Conservation (phyloP, 225 moss, liverwort and hornwort species). For the Takakia lepidozioides region DNA sequence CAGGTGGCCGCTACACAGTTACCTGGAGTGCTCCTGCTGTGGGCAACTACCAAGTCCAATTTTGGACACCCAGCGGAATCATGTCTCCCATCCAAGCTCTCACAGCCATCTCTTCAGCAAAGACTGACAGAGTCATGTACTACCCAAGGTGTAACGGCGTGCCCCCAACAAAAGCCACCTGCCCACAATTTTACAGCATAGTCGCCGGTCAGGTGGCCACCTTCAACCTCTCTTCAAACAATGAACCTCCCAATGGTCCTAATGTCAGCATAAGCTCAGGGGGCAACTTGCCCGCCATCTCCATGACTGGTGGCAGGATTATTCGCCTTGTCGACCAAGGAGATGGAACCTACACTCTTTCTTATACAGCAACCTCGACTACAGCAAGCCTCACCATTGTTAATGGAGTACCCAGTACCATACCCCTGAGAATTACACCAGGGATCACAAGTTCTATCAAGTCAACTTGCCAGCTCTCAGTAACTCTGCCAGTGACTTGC, state of each 20-base stretch:
- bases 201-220: slow-evolving; percentile 13
- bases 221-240: slow-evolving; percentile 23
- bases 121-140: slow-evolving; percentile 10
- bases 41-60: slow-evolving; percentile 18
- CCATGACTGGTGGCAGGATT: slow-evolving; percentile 15
- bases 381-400: slow-evolving; percentile 9
- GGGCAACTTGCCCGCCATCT: slow-evolving; percentile 13
- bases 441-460: slow-evolving; percentile 14
- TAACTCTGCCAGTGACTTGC: slow-evolving; percentile 13
- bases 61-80: slow-evolving; percentile 23
- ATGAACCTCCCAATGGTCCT: slow-evolving; percentile 15
- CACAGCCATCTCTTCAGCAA: slow-evolving; percentile 1
- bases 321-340: slow-evolving; percentile 6
- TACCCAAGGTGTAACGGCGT: slow-evolving; percentile 27
- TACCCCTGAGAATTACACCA: slow-evolving; percentile 7
- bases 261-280: slow-evolving; percentile 14
- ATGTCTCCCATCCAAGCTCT: slow-evolving; percentile 14
- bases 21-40: slow-evolving; percentile 16
- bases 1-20: slow-evolving; percentile 18
- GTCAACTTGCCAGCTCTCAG: slow-evolving; percentile 16
- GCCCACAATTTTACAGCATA: slow-evolving; percentile 17
- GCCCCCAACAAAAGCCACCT: slow-evolving; percentile 23
- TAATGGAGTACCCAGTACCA: slow-evolving; percentile 16
- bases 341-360: slow-evolving; percentile 19
- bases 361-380: slow-evolving; percentile 18